Conservation (phyloP, 768 basidiomycete genomes). For the Xerocomellus intermedius region DNA sequence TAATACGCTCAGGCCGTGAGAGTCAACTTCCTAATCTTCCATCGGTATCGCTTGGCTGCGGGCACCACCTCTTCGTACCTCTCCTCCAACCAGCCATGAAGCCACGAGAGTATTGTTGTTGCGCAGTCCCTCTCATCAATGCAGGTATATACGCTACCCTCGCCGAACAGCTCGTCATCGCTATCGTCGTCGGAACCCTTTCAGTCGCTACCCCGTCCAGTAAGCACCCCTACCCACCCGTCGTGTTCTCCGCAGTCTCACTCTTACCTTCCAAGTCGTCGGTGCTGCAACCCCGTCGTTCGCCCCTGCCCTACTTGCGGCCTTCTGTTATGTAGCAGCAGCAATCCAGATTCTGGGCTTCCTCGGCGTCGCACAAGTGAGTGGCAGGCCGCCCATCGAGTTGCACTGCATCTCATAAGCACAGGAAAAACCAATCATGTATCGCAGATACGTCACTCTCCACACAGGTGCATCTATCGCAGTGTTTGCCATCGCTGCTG, state of each 20-base stretch:
- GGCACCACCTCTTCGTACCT: not conserved
- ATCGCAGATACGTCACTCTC: slow-evolving; percentile 65
- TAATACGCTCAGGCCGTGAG: slow-evolving; percentile 19
- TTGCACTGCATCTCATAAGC: slow-evolving; percentile 4
- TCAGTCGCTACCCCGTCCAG: slow-evolving; percentile 77
- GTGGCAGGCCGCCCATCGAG: not conserved
- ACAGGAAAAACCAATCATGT: slow-evolving; percentile 67
- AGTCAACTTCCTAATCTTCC: slow-evolving; percentile 9
- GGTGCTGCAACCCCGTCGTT: slow-evolving; percentile 81
- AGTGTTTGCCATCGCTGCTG: slow-evolving; percentile 75
- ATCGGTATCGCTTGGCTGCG: not conserved
- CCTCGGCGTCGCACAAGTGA: slow-evolving; percentile 75
- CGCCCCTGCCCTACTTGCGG: slow-evolving; percentile 70
- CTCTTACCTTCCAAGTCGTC: slow-evolving; percentile 55
- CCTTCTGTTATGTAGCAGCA: slow-evolving; percentile 74
- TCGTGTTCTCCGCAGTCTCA: slow-evolving; percentile 7
- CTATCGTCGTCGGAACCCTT: slow-evolving; percentile 66
- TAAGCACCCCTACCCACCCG: slow-evolving; percentile 39
- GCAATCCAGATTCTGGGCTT: slow-evolving; percentile 81
- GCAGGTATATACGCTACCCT: slow-evolving; percentile 84
- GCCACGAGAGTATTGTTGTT: slow-evolving; percentile 87
- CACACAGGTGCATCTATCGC: slow-evolving; percentile 53
- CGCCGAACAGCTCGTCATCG: slow-evolving; percentile 69
- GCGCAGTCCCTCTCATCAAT: slow-evolving; percentile 89
- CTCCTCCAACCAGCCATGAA: slow-evolving; percentile 46